phyloP scores from a whole-genome alignment of 257 asterid species.

The Solanum microdontum region DNA sequence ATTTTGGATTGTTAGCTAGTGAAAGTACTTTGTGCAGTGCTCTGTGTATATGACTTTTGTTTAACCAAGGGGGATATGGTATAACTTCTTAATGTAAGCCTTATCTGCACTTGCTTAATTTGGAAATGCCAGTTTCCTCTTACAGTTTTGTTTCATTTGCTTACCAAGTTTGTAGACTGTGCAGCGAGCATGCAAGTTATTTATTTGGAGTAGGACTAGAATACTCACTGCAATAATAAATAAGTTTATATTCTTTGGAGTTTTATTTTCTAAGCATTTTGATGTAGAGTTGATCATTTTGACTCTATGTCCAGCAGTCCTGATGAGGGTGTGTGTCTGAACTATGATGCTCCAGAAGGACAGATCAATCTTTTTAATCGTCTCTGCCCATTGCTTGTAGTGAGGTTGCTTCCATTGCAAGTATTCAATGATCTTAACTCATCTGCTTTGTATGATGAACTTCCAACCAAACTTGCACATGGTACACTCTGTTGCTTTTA shows the following conservation, averaged over 20 bases:
- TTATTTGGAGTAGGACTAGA: neutral
- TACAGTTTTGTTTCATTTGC: neutral
- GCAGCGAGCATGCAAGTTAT: neutral
- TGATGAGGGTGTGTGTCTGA: conserved; percentile 18
- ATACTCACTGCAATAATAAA: neutral
- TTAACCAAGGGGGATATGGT: neutral
- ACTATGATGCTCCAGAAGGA: conserved; percentile 20
- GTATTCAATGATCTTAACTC: conserved; percentile 65
- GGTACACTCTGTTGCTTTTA: conserved; percentile 34
- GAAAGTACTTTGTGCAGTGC: neutral
- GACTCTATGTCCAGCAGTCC: conserved; percentile 15
- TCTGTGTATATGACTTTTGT: neutral
- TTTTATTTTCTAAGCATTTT: neutral
- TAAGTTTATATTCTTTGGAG: neutral
- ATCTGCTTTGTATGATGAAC: conserved; percentile 52
- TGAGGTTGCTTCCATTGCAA: conserved; percentile 76
- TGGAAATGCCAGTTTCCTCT: neutral
- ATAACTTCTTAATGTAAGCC: neutral
- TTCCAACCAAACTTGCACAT: conserved; percentile 12
- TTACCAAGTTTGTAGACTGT: neutral
- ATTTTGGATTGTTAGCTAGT: neutral
- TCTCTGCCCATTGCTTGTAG: conserved; percentile 83
- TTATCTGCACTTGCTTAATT: neutral
- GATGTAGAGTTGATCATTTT: neutral
- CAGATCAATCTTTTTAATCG: conserved; percentile 46